A percentile compares a stretch with the other conserved stretches of the same genome.
Conservation (phyloP, 495 filamentous ascomycete genomes). For the Penicillium diatomitis region DNA sequence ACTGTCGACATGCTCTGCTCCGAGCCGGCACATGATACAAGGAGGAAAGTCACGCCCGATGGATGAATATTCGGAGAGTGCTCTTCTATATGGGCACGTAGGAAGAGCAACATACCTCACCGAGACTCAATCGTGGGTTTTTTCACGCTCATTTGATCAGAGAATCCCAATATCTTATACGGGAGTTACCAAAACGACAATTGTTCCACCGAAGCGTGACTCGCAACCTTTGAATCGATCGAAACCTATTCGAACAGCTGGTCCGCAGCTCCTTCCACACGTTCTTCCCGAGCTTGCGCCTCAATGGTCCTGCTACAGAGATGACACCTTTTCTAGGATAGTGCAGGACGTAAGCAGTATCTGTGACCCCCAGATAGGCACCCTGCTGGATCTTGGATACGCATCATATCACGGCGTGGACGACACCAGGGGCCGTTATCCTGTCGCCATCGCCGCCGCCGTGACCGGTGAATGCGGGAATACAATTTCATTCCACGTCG, state of each 20-base stretch:
- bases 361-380: conserved; percentile 31
- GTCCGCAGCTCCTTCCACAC: conserved; percentile 16
- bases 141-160: conserved; percentile 32
- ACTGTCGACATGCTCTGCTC: conserved; percentile 30
- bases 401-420: conserved; percentile 23
- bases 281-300: conserved; percentile 32
- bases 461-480: conserved; percentile 38
- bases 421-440: conserved; percentile 16
- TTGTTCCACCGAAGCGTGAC: conserved; percentile 15
- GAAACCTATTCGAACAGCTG: conserved; percentile 4
- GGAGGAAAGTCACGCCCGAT: conserved; percentile 44
- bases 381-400: conserved; percentile 36
- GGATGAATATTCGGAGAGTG: conserved; percentile 44
- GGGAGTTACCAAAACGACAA: conserved; percentile 23
- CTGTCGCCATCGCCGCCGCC: conserved; percentile 34
- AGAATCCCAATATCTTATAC: conserved; percentile 23
- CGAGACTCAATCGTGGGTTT: conserved; percentile 47
- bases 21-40: conserved; percentile 20
- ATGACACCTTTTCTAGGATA: conserved; percentile 23
- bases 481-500: conserved; percentile 26
- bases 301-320: conserved; percentile 21
- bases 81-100: conserved; percentile 59
- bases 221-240: conserved; percentile 6
- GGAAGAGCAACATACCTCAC: conserved; percentile 48
- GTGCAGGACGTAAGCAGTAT: conserved; percentile 18